A percentile compares a stretch with the other conserved stretches of the same genome.
phyloP scores from a whole-genome alignment of 768 basidiomycete genomes.

The Basidioascus undulatus region DNA sequence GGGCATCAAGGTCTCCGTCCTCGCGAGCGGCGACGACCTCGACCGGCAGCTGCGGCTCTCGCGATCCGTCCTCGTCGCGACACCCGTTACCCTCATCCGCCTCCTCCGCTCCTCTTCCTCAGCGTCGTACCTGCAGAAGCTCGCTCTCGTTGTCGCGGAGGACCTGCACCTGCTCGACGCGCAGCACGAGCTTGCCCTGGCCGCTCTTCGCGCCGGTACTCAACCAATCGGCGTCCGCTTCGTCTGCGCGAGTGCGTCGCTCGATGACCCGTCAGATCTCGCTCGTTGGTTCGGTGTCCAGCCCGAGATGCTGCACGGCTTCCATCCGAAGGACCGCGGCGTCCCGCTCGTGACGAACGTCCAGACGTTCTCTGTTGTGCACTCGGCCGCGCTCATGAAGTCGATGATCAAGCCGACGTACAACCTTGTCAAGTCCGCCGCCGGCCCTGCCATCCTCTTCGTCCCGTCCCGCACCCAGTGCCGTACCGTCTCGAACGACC shows the following conservation, averaged over 20 bases:
- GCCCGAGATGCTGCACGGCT: slow-evolving; percentile 35
- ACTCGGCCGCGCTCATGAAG: slow-evolving; percentile 68
- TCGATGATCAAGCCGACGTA: slow-evolving; percentile 80
- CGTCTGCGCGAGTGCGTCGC: slow-evolving; percentile 50
- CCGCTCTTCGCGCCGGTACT: slow-evolving; percentile 40
- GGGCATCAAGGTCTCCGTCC: slow-evolving; percentile 5
- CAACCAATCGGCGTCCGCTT: slow-evolving; percentile 40
- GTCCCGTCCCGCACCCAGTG: slow-evolving; percentile 69
- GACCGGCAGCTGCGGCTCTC: not conserved
- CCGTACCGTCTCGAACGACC: slow-evolving; percentile 42
- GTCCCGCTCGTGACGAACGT: slow-evolving; percentile 43
- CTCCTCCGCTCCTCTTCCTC: slow-evolving; percentile 8
- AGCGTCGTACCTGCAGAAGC: not conserved
- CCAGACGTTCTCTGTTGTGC: slow-evolving; percentile 60
- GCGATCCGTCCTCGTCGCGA: slow-evolving; percentile 11
- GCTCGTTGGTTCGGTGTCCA: slow-evolving; percentile 64
- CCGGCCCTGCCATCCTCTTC: slow-evolving; percentile 41
- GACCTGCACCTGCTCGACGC: slow-evolving; percentile 61
- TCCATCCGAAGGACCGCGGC: slow-evolving; percentile 60
- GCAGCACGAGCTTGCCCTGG: slow-evolving; percentile 57
- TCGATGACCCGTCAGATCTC: slow-evolving; percentile 56
- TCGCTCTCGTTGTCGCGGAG: slow-evolving; percentile 57
- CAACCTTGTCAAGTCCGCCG: slow-evolving; percentile 31
- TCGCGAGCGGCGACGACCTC: slow-evolving; percentile 3
- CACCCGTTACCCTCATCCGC: slow-evolving; percentile 12